Evolutionary conservation across 768 basidiomycete genomes (phyloP).

Genomic region (Boletus speciosus): DNA sequence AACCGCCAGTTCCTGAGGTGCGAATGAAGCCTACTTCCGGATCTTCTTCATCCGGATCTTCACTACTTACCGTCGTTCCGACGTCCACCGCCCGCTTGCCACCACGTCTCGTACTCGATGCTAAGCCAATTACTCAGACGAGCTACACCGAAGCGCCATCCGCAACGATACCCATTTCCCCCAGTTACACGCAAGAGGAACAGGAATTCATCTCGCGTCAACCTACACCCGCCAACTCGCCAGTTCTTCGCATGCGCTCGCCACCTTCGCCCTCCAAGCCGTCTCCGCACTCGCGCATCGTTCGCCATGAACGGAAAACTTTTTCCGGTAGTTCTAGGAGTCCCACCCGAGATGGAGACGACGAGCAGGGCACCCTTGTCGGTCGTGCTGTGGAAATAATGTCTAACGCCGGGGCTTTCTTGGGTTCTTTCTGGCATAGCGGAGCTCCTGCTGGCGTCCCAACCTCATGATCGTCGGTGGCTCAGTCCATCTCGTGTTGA

Average conservation of each 20-base stretch:
- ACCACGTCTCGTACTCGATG: slow-evolving; percentile 28
- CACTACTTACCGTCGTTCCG: slow-evolving; percentile 12
- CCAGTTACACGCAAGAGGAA: slow-evolving; percentile 29
- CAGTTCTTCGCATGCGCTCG: slow-evolving; percentile 36
- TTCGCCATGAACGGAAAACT: slow-evolving; percentile 16
- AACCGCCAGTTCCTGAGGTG: slow-evolving; percentile 6
- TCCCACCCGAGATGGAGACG: slow-evolving; percentile 24
- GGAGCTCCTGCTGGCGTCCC: slow-evolving; percentile 19
- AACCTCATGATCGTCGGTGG: slow-evolving; percentile 14
- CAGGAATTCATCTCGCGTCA: slow-evolving; percentile 38
- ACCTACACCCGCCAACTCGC: slow-evolving; percentile 65
- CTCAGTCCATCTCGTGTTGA: neutral
- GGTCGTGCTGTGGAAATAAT: slow-evolving; percentile 76
- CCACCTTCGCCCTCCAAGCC: slow-evolving; percentile 14
- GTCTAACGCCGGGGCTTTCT: slow-evolving; percentile 70
- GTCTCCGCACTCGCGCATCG: neutral
- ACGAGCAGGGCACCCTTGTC: slow-evolving; percentile 43
- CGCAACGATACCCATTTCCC: slow-evolving; percentile 22
- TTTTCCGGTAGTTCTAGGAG: slow-evolving; percentile 22
- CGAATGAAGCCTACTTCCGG: slow-evolving; percentile 14
- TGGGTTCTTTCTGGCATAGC: slow-evolving; percentile 58
- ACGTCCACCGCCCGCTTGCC: slow-evolving; percentile 16
- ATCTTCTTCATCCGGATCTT: slow-evolving; percentile 30
- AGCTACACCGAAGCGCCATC: slow-evolving; percentile 21
- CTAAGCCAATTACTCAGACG: slow-evolving; percentile 27